Conservation (phyloP, 2,329 filamentous ascomycete genomes). For the Chalara sp. region DNA sequence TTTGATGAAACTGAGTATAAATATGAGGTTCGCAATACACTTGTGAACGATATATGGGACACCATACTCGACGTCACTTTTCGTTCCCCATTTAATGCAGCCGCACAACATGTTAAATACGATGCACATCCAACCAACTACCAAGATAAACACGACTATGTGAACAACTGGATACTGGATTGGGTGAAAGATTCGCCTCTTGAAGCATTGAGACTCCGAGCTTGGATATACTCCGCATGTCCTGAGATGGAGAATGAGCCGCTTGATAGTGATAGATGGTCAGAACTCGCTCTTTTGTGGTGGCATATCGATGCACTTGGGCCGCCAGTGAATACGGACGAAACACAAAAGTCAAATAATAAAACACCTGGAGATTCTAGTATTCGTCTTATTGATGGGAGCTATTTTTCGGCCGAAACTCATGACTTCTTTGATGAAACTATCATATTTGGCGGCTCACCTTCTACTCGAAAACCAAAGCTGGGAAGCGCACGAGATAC, state of each 20-base stretch:
- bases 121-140: constrained; percentile 2
- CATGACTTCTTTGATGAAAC: too few relatives aligned
- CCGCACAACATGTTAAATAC: constrained; percentile 4
- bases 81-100: constrained; percentile 12
- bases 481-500: too few relatives aligned
- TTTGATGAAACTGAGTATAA: constrained; percentile 11
- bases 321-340: too few relatives aligned
- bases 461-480: too few relatives aligned
- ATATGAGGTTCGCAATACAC: constrained; percentile 15
- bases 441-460: too few relatives aligned
- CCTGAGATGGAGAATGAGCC: constrained; percentile 2
- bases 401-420: too few relatives aligned
- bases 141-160: constrained; percentile 14
- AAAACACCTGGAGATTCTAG: too few relatives aligned
- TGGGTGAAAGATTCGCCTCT: constrained; percentile 16
- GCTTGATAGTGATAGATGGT: too few relatives aligned
- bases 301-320: too few relatives aligned
- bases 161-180: constrained; percentile 18
- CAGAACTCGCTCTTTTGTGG: too few relatives aligned
- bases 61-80: constrained; percentile 13
- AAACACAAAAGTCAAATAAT: too few relatives aligned
- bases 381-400: too few relatives aligned
- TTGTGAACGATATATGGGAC: constrained; percentile 18
- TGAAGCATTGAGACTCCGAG: constrained; percentile 10
- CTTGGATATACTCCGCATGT: constrained; percentile 11